These are phyloP conservation scores for Podaxis sp. DNA, from an alignment of 768 basidiomycete genomes.

Conservation along the genomic window DNA sequence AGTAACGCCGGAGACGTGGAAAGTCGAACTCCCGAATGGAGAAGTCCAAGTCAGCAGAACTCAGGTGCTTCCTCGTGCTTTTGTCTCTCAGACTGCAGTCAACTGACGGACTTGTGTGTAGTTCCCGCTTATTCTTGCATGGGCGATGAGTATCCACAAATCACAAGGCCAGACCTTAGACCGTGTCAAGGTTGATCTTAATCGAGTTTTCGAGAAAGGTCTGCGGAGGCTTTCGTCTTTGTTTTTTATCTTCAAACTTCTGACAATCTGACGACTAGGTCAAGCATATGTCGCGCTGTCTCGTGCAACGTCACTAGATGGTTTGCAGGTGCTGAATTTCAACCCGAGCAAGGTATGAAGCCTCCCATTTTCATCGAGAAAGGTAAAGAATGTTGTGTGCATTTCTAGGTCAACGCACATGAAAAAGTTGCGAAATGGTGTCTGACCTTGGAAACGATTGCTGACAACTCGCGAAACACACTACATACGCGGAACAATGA, in stretches of 20 bases:
- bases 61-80: conserved; percentile 51
- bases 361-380: not conserved
- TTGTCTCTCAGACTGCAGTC: not conserved
- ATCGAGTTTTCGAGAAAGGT: conserved; percentile 92
- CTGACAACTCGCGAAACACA: conserved; percentile 11
- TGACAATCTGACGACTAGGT: conserved; percentile 36
- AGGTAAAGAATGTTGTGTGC: not conserved
- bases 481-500: not conserved
- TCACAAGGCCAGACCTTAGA: conserved; percentile 96
- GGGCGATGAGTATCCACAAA: conserved; percentile 99
- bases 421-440: conserved; percentile 73
- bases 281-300: conserved; percentile 92
- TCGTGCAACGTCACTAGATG: conserved; percentile 81
- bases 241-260: not conserved
- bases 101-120: conserved; percentile 23
- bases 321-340: conserved; percentile 82
- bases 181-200: conserved; percentile 90
- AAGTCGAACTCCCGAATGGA: conserved; percentile 82
- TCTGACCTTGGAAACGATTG: conserved; percentile 54
- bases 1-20: conserved; percentile 74
- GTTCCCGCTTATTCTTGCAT: conserved; percentile 86
- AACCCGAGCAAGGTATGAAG: conserved; percentile 59
- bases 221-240: conserved; percentile 9
- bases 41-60: conserved; percentile 75
- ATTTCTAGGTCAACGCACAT: conserved; percentile 59